phyloP scores from a whole-genome alignment of 352 stramenopile genomes.

The Globisporangium middletonii region DNA sequence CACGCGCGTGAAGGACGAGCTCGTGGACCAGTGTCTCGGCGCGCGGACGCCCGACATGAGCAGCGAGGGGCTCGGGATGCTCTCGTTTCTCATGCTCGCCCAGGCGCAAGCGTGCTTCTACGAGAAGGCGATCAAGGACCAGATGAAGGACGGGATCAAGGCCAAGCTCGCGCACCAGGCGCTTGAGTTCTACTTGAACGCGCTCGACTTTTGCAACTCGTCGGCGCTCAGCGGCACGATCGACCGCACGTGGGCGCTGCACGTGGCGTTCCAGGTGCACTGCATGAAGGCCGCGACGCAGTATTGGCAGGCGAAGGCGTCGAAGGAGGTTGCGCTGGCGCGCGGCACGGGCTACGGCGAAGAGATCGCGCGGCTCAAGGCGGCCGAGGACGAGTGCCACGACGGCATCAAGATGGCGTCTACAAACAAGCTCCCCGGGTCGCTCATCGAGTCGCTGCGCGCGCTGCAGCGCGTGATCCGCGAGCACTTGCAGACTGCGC shows the following conservation, averaged over 20 bases:
- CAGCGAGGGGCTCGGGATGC: conserved; percentile 58
- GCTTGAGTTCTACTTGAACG: conserved; percentile 53
- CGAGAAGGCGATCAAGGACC: conserved; percentile 88
- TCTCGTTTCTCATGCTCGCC: conserved; percentile 71
- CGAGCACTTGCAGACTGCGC: conserved; percentile 47
- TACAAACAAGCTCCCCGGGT: conserved; percentile 54
- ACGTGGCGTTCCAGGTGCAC: conserved; percentile 63
- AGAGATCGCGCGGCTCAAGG: conserved; percentile 60
- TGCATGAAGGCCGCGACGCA: conserved; percentile 72
- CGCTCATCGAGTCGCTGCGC: conserved; percentile 46
- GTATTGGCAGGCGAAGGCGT: conserved; percentile 70
- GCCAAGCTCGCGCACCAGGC: conserved; percentile 78
- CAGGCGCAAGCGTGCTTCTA: conserved; percentile 90
- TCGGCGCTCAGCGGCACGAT: conserved; percentile 40
- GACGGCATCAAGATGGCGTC: conserved; percentile 53
- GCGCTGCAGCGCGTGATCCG: conserved; percentile 50
- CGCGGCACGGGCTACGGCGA: conserved; percentile 66
- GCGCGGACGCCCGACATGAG: conserved; percentile 54
- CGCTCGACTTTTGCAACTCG: conserved; percentile 53
- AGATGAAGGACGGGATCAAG: conserved; percentile 79
- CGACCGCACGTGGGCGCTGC: conserved; percentile 57
- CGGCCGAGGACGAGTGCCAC: conserved; percentile 44
- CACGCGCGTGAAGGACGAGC: conserved; percentile 44
- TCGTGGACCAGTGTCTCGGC: conserved; percentile 35
- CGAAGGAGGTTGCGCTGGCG: conserved; percentile 46